Percentiles rank a stretch among this genome's conserved stretches.
phyloP scores from a whole-genome alignment of 345 rosid species.

The Corchorus capsularis region DNA sequence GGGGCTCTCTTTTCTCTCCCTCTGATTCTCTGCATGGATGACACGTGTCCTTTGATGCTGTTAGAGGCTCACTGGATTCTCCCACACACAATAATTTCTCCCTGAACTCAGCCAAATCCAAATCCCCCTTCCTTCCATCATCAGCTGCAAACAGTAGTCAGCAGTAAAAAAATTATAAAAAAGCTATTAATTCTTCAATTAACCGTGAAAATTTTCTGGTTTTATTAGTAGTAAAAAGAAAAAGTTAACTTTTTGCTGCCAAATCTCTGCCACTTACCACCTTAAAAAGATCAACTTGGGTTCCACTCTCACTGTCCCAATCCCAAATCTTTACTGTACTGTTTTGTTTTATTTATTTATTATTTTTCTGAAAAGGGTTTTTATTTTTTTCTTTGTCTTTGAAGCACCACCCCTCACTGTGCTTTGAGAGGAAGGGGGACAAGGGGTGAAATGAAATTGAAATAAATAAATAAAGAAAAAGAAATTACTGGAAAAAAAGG shows the following conservation, averaged over 20 bases:
- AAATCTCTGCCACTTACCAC: not conserved
- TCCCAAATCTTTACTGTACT: not conserved
- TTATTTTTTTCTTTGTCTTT: not conserved
- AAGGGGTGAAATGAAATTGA: not conserved
- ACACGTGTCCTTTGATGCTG: constrained; percentile 29
- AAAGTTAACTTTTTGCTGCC: not conserved
- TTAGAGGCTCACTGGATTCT: not conserved
- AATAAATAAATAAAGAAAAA: not conserved
- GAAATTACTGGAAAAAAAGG: too few relatives aligned
- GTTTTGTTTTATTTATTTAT: not conserved
- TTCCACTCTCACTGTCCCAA: not conserved
- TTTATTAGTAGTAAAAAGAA: not conserved
- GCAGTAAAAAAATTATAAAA: not conserved
- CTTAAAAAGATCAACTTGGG: not conserved
- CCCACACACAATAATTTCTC: not conserved
- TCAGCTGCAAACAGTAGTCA: too few relatives aligned
- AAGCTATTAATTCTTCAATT: too few relatives aligned
- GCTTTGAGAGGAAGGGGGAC: not conserved
- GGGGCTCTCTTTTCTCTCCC: not conserved
- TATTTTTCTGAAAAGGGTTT: not conserved
- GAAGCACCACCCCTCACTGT: not conserved
- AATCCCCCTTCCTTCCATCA: not conserved
- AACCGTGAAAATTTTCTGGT: too few relatives aligned
- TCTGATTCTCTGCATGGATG: constrained; percentile 27
- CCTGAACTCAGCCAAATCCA: not conserved